Evolutionary conservation across 139 green algal genomes (phyloP), one percentile per base, ranked within the genome.

Genomic region (Asterochloris sp.): DNA sequence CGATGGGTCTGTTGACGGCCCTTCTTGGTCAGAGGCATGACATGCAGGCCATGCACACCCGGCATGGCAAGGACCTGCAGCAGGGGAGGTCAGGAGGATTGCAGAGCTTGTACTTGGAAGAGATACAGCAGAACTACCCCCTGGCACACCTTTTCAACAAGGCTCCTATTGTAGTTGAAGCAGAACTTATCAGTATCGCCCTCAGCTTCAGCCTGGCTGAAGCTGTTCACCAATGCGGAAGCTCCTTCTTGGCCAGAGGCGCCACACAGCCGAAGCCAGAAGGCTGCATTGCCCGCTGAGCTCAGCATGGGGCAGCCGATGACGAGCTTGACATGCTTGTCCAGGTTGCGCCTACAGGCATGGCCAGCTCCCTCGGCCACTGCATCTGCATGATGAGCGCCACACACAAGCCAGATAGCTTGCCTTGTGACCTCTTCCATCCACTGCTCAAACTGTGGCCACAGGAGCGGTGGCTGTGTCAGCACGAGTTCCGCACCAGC

Each of bases 381-480:
- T 26, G 13, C 11, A 28, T 0, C 17, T 47, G 74, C 38, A 29
- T 38, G 10, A 27, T 79, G 26, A 64, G 47, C 47, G 60, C 11
- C 15, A 54, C 24, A 1, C 24, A 71, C 54, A 0, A 21, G 47
- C 9, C 10, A 73, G 21, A 60, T 47, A 38, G 80, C 78, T 71
- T 21, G 81, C 83, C 73, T 80, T 15, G 81, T n/a, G 1, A 89
- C 85, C 29, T 90, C 83, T 14, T 85, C 79, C 47, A 91, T 76
- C 92, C 92, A 96, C 0, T 17, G 6, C 62, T 88, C 83, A 76
- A 90, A 91, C 1, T 78, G 78, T 10, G 68, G 21, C 88, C 89
- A 91, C 61, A 92, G 83, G 64, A 96, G 79, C 2, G 91, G 92
- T 12, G 93, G 93, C 87, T 96, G 93, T 0, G 93, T 96, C 19